Percentiles rank a stretch among this genome's conserved stretches.
Conservation (phyloP, 2,329 filamentous ascomycete species). For the Bipolaris gigantea region DNA sequence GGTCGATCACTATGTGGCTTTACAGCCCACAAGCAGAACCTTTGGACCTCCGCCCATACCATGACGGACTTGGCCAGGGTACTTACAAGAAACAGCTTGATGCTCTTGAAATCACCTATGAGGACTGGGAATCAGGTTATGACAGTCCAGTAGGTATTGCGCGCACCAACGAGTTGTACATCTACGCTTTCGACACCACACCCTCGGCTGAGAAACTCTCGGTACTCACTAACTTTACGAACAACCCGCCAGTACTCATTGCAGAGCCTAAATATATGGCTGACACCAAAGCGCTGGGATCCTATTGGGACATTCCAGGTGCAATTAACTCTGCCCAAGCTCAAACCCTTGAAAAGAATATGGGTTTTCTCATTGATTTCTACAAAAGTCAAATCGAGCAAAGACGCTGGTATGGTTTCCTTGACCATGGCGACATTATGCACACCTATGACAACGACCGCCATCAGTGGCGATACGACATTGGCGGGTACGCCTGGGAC, state of each 20-base stretch:
- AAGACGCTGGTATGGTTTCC: conserved; percentile 65
- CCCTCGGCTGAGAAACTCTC: conserved; percentile 54
- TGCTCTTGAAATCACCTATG: conserved; percentile 65
- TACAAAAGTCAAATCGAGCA: conserved; percentile 61
- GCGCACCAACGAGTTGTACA: conserved; percentile 59
- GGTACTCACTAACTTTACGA: conserved; percentile 50
- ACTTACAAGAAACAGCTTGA: conserved; percentile 62
- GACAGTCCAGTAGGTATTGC: conserved; percentile 61
- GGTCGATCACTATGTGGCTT: conserved; percentile 62
- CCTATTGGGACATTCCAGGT: conserved; percentile 56
- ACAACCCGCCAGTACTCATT: conserved; percentile 57
- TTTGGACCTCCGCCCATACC: conserved; percentile 60
- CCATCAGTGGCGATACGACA: conserved; percentile 64
- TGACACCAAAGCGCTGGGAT: conserved; percentile 57
- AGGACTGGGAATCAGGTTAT: conserved; percentile 61
- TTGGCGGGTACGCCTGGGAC: conserved; percentile 67
- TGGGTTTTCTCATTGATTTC: conserved; percentile 60
- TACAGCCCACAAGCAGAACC: conserved; percentile 61
- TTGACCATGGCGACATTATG: conserved; percentile 64
- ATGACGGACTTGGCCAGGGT: conserved; percentile 60
- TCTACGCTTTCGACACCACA: conserved; percentile 58
- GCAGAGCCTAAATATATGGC: conserved; percentile 55
- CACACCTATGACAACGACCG: conserved; percentile 63
- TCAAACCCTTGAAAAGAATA: conserved; percentile 53
- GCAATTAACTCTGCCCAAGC: conserved; percentile 35